Evolutionary conservation across 345 rosid species (phyloP), one percentile per base, ranked within the genome.

Genomic region (Anastatica hierochuntica): DNA sequence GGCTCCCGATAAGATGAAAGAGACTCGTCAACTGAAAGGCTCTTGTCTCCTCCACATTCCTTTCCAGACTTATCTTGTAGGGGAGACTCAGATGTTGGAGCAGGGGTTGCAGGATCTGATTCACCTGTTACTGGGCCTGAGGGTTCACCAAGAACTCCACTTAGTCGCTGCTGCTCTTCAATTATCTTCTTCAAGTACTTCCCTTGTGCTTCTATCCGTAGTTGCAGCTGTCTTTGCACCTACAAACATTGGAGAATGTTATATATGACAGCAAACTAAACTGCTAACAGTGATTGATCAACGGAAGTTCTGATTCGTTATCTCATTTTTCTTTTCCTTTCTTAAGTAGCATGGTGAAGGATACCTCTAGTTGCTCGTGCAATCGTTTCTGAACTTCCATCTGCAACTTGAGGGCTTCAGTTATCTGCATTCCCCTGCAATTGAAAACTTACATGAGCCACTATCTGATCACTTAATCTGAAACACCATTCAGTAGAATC

Each of bases 321-420:
- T 31, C 7, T 37, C n/a, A 3, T 44, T 33, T 36, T 53, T 13
- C 26, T 12, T 34, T 35, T 6, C 5, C 50, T 35, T 6, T 8
- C 42, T 40, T 21, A 36, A 40, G 45, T 51, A 12, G 40, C 27
- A 65, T 45, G 27, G 70, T 43, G 55, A 66, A 45, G 61, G 84
- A 55, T 92, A 78, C 98, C 88, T 92, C 98, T 65, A 92, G 72
- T 70, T 92, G 98, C 74, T 92, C 98, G 53, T 85, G 94, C 53
- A 92, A 69, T 43, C 98, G 85, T 77, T 85, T 92, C 64, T 88
- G 96, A 68, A 92, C 96, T 67, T 92, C 98, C 90, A 92, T 88
- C 66, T 92, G 98, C 67, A 92, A 70, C 77, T 92, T 92, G 56
- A 92, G 92, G 24, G 98, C 98, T 79, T 92, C 98, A n/a, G 98